Base-by-base conservation (phyloP, 2,329 filamentous ascomycete species). In the Talaromyces sp. region DNA sequence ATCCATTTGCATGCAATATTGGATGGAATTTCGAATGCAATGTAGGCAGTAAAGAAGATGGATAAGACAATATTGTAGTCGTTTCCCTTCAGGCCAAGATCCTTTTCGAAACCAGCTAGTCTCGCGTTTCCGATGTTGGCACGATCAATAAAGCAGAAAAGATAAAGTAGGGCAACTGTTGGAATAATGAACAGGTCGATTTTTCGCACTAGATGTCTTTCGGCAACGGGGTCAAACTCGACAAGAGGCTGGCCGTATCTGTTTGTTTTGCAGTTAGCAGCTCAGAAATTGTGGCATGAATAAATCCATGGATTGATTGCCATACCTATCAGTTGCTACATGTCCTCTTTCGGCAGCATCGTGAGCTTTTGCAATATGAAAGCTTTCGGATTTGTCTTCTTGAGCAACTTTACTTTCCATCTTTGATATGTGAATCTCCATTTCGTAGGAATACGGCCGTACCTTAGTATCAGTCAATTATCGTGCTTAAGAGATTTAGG, bases 21-120 rank as follows among this genome's bases (percentile, higher is more conserved):
- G 7, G 40, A 33, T 10, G 45, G 48, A 8, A 59, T 46, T 39
- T 76, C 73, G 50, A 70, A 76, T 54, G 88, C 65, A 64, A 89
- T 78, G 69, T 92, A 92, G 0, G 89, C 88, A 0, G 91, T 82
- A 72, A 92, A 93, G 77, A 93, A 90, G 62, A 85, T 68, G 11
- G 85, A 85, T 2, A 91, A 77, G 2, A 89, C 76, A 25, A 74
- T 73, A 66, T 90, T 91, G 75, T 89, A 91, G 67, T 89, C 86
- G 66, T 87, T 84, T 25, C 80, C 80, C 11, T 68, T 70, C 57
- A 90, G 71, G 0, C 74, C 67, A 1, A 90, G 78, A 54, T 89
- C 86, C 35, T 75, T 77, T 57, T 87, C 83, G 19, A 89, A 74
- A 0, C 85, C 85, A 3, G 85, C 86, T 17, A 89, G 75, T 61